Conservation (phyloP, 768 basidiomycete genomes). For the Mycena albidolilacea region DNA sequence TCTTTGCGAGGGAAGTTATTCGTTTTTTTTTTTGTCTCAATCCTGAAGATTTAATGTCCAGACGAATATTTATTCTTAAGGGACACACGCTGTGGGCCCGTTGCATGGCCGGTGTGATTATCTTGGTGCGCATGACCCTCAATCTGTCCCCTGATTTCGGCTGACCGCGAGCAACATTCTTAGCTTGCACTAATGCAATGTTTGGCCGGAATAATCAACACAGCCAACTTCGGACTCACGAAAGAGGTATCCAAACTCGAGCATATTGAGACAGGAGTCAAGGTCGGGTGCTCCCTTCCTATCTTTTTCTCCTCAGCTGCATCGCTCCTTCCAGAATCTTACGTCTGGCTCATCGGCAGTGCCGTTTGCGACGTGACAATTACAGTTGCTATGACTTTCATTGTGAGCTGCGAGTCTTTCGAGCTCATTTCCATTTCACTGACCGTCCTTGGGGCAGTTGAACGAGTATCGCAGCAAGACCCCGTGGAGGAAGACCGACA, state of each 20-base stretch:
- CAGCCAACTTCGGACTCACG: neutral
- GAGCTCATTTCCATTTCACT: neutral
- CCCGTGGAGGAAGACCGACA: conserved; percentile 8
- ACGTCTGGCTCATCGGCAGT: conserved; percentile 16
- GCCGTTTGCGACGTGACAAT: conserved; percentile 9
- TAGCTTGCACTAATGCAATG: conserved; percentile 1
- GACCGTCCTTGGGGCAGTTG: neutral
- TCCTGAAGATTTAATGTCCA: too few relatives aligned
- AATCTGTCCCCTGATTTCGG: neutral
- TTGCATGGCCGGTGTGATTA: neutral
- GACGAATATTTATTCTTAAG: conserved; percentile 1
- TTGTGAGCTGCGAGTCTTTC: neutral
- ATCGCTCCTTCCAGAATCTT: neutral
- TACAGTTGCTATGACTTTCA: neutral
- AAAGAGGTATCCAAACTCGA: neutral
- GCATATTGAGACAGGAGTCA: neutral
- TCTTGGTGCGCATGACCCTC: neutral
- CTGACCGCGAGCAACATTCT: too few relatives aligned
- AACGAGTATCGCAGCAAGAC: neutral
- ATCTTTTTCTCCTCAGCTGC: neutral
- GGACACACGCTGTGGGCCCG: neutral
- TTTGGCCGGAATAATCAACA: neutral
- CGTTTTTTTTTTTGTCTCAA: neutral
- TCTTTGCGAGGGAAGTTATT: neutral
- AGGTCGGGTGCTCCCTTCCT: neutral